phyloP scores from a whole-genome alignment of 2,329 filamentous ascomycete genomes.

The Fusarium xyrophilum region DNA sequence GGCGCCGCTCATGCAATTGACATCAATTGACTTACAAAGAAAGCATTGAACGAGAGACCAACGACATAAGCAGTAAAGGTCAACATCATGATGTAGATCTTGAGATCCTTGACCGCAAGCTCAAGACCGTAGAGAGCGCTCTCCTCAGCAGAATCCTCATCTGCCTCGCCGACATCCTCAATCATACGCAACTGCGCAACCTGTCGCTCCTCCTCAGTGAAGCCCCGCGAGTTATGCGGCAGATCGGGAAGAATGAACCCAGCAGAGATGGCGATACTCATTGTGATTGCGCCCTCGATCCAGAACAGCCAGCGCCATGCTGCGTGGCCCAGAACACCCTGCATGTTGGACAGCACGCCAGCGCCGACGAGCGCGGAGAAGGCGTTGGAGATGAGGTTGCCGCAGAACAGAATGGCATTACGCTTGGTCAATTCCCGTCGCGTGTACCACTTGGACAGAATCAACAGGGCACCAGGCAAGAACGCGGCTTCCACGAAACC shows the following conservation, averaged over 20 bases:
- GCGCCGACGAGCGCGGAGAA: constrained; percentile 66
- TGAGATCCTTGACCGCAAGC: constrained; percentile 66
- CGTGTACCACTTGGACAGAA: constrained; percentile 73
- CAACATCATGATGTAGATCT: constrained; percentile 70
- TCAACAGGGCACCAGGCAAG: constrained; percentile 67
- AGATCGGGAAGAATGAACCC: constrained; percentile 61
- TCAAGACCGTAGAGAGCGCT: constrained; percentile 60
- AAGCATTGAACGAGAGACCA: constrained; percentile 64
- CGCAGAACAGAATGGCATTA: constrained; percentile 65
- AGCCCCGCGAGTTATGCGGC: constrained; percentile 63
- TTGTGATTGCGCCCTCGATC: constrained; percentile 63
- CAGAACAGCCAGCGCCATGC: constrained; percentile 69
- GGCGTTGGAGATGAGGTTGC: constrained; percentile 65
- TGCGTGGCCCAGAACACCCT: constrained; percentile 59
- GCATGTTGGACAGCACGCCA: constrained; percentile 65
- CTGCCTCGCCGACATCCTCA: constrained; percentile 64
- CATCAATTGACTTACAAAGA: constrained; percentile 49
- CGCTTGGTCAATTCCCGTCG: constrained; percentile 61
- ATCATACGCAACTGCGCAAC: constrained; percentile 63
- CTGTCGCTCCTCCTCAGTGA: constrained; percentile 64
- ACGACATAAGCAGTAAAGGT: constrained; percentile 68
- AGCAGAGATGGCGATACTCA: constrained; percentile 55
- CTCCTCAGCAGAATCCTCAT: constrained; percentile 58
- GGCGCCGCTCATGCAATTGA: not conserved
- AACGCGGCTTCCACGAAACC: constrained; percentile 71